phyloP scores from a whole-genome alignment of 2,329 filamentous ascomycete genomes.

The Penicillium griseofulvum region DNA sequence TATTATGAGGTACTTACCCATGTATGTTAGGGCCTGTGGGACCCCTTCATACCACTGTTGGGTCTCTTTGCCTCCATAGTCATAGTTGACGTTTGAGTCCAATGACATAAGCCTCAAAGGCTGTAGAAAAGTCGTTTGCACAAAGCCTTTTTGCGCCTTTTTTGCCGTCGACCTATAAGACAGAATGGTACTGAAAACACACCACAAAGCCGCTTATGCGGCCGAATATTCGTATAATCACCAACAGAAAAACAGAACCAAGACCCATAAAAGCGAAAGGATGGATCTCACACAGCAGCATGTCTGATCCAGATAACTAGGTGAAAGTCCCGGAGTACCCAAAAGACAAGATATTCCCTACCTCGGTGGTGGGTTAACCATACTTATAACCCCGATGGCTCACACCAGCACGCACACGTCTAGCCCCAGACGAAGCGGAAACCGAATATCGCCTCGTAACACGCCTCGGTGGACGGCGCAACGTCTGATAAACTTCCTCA shows the following conservation, averaged over 20 bases:
- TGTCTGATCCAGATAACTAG: neutral
- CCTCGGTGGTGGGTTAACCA: neutral
- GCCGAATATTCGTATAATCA: no score
- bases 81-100: no score
- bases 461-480: neutral
- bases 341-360: neutral
- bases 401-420: neutral
- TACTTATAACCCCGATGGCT: neutral
- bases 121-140: no score
- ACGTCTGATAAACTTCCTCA: neutral
- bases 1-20: no score
- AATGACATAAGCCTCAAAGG: no score
- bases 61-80: no score
- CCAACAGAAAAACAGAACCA: neutral
- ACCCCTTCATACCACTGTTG: no score
- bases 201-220: no score
- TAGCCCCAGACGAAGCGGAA: neutral
- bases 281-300: neutral
- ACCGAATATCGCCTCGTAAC: neutral
- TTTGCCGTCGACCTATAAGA: no score
- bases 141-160: no score
- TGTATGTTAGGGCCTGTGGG: no score
- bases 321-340: neutral
- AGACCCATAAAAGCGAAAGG: neutral
- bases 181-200: no score